These are phyloP conservation scores for Pistacia vera DNA, from an alignment of 345 rosid species.

Conservation along the genomic window DNA sequence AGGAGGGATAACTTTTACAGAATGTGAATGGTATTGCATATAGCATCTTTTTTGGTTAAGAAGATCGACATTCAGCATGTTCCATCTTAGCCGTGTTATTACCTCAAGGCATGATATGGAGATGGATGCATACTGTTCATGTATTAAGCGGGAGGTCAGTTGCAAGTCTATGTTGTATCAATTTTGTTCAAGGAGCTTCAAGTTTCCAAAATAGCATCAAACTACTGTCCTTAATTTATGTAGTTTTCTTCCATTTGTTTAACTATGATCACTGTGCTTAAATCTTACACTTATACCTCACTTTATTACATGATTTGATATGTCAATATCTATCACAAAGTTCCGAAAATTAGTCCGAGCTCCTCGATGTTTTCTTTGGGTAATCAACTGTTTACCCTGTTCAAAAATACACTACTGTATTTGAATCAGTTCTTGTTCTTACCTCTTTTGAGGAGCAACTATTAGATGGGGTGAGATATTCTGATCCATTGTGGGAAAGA, in stretches of 20 bases:
- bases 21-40: neutral
- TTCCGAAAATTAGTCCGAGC: too few species aligned
- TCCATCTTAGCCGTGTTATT: neutral
- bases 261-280: too few species aligned
- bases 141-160: neutral
- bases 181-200: constrained; percentile 12
- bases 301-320: too few species aligned
- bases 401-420: neutral
- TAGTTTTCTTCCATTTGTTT: neutral
- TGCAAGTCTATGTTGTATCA: neutral
- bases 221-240: neutral
- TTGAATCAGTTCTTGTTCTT: constrained; percentile 2
- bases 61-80: neutral
- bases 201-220: neutral
- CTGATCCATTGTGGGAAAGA: neutral
- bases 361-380: neutral
- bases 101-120: neutral
- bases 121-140: constrained; percentile 1
- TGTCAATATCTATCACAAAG: too few species aligned
- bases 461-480: neutral
- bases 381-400: neutral
- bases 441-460: neutral
- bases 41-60: constrained; percentile 1
- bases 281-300: too few species aligned
- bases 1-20: neutral